Evolutionary conservation across 331 rosid species (phyloP).

Genomic region (Ulmus americana): DNA sequence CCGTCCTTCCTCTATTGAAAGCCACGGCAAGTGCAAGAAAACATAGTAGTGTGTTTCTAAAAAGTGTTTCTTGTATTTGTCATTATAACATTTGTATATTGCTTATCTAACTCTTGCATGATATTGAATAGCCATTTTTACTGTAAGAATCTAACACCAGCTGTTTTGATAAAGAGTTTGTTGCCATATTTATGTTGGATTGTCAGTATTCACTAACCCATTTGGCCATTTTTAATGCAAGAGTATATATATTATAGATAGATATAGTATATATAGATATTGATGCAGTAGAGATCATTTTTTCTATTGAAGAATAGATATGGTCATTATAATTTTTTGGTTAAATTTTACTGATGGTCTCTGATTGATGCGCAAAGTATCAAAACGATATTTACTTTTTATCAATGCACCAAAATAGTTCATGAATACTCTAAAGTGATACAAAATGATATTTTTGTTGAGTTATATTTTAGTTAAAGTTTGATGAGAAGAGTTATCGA

Average conservation of each 20-base stretch:
- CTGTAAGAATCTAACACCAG: slow-evolving; percentile 22
- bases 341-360: no score
- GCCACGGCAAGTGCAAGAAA: slow-evolving; percentile 15
- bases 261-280: neutral
- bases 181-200: slow-evolving; percentile 23
- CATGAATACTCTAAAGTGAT: no score
- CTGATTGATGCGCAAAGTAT: no score
- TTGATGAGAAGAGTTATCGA: no score
- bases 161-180: slow-evolving; percentile 27
- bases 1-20: slow-evolving; percentile 21
- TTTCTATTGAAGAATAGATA: no score
- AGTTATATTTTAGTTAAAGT: no score
- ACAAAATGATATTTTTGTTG: no score
- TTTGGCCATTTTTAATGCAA: neutral
- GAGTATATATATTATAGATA: neutral
- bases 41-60: neutral
- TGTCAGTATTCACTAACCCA: neutral
- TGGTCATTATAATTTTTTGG: no score
- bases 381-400: no score
- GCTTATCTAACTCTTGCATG: neutral
- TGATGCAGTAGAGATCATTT: no score
- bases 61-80: neutral
- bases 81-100: neutral
- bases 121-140: slow-evolving; percentile 13
- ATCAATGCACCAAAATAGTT: no score